Conservation (phyloP, 2,329 filamentous ascomycete genomes). For the Leptographium lundbergii region DNA sequence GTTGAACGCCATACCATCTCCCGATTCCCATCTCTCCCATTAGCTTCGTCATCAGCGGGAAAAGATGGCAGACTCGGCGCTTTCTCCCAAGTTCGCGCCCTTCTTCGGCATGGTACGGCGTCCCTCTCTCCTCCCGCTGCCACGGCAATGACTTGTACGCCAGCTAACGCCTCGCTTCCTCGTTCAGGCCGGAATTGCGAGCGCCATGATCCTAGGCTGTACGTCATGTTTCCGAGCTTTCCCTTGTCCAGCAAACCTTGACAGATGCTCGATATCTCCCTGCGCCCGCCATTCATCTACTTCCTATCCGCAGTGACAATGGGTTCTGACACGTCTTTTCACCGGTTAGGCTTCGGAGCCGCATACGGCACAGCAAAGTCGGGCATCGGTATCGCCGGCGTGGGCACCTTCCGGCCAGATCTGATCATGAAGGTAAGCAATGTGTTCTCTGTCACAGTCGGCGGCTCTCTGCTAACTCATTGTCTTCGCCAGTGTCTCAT, state of each 20-base stretch:
- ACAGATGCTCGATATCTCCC: slow-evolving; percentile 6
- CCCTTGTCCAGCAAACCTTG: neutral
- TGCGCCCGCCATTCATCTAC: slow-evolving; percentile 6
- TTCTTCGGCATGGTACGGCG: slow-evolving; percentile 74
- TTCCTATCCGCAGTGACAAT: neutral
- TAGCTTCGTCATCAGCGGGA: neutral
- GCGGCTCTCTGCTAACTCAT: neutral
- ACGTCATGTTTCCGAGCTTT: slow-evolving; percentile 22
- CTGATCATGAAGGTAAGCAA: slow-evolving; percentile 76
- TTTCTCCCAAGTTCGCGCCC: slow-evolving; percentile 69
- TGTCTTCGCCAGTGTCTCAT: slow-evolving; percentile 52
- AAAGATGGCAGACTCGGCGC: slow-evolving; percentile 37
- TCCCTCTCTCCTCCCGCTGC: neutral
- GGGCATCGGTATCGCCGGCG: slow-evolving; percentile 75
- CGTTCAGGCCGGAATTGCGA: slow-evolving; percentile 58
- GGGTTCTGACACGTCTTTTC: neutral
- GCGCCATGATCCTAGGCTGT: slow-evolving; percentile 79
- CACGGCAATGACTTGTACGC: neutral
- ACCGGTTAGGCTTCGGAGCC: slow-evolving; percentile 47
- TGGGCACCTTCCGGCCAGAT: slow-evolving; percentile 74
- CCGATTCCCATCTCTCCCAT: neutral
- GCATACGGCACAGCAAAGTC: slow-evolving; percentile 83
- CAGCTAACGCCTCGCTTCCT: neutral
- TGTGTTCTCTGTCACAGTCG: neutral
- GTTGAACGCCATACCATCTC: neutral